These are phyloP conservation scores for Tolypocladium nubicola DNA, from an alignment of 2,329 filamentous ascomycete genomes.

Conservation along the genomic window DNA sequence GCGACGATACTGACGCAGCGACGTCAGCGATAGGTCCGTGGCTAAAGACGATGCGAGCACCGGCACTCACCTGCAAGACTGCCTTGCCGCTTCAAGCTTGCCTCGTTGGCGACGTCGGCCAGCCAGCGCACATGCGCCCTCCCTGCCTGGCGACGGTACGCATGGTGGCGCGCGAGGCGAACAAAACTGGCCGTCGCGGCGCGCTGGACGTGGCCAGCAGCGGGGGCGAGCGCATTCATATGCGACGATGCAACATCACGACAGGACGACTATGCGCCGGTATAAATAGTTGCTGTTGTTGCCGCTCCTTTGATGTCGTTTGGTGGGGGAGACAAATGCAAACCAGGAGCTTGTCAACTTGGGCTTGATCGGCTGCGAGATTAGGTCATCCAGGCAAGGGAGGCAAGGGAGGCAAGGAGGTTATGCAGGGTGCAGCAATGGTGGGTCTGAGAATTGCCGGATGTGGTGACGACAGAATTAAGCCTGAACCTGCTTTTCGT, in stretches of 20 bases:
- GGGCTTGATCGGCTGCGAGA: not conserved
- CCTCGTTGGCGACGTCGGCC: slow-evolving; percentile 20
- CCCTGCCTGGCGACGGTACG: slow-evolving; percentile 25
- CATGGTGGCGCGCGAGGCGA: slow-evolving; percentile 38
- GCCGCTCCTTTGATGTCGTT: not conserved
- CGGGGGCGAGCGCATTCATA: slow-evolving; percentile 19
- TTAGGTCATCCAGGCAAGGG: not conserved
- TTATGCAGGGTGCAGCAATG: not conserved
- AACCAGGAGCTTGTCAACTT: not conserved
- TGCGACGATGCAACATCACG: slow-evolving; percentile 14
- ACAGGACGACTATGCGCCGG: slow-evolving; percentile 6
- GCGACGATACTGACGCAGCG: slow-evolving; percentile 29
- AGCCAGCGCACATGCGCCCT: slow-evolving; percentile 33
- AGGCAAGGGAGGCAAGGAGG: no score
- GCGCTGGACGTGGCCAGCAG: slow-evolving; percentile 26
- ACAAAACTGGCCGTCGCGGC: slow-evolving; percentile 35
- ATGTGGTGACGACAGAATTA: not conserved
- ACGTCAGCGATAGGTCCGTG: not conserved
- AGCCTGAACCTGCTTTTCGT: not conserved
- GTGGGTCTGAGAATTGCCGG: not conserved
- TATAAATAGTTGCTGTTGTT: not conserved
- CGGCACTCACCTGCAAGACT: slow-evolving; percentile 35
- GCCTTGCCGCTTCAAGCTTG: slow-evolving; percentile 7
- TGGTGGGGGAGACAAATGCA: not conserved
- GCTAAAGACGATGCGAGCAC: not conserved